Evolutionary conservation across 2,329 filamentous ascomycete genomes (phyloP), one percentile per base, ranked within the genome.

Genomic region (Verruconis gallopava): DNA sequence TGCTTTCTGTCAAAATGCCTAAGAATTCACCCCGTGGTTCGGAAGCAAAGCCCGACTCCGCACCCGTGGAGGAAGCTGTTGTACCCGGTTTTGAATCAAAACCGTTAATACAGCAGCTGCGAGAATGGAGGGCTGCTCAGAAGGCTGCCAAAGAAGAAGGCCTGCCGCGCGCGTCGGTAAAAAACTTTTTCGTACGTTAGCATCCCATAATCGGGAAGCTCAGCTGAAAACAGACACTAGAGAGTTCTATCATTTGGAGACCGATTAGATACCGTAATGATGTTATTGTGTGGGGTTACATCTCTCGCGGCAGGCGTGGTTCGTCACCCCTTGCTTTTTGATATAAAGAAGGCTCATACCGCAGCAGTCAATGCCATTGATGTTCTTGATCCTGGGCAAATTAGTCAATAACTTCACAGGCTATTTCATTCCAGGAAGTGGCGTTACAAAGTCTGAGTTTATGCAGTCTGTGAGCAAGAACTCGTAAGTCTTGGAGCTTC

Each of bases 331-430:
- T 33, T 45, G 21, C 18, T 36, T 6, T 9, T 46, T 12, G 41
- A 14, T 28, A 35, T 6, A 18, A 14, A 19, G 9, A n/a, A 12
- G 13, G 15, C 14, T 21, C 18, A 20, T 42, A 38, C 19, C 6
- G 3, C 6, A 40, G 12, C 20, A 47, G 40, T 49, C 57, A 0
- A 52, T 73, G 4, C 73, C 72, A 0, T 49, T 76, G 22, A 76
- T 79, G 71, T 72, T 75, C 28, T 59, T 78, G 30, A 61, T 77
- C 4, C 74, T 46, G 60, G 53, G 58, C 20, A 53, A 59, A 43
- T 54, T 59, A 2, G 66, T 76, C 36, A 69, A 70, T 5, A 60
- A 66, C 5, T 77, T 79, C 49, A 73, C 68, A 40, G 56, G 61
- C n/a, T 79, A 77, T 52, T 71, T 71, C 43, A 58, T 59, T 0